Evolutionary conservation across 345 rosid species (phyloP), one percentile per base, ranked within the genome.

Genomic region (Punica granatum): DNA sequence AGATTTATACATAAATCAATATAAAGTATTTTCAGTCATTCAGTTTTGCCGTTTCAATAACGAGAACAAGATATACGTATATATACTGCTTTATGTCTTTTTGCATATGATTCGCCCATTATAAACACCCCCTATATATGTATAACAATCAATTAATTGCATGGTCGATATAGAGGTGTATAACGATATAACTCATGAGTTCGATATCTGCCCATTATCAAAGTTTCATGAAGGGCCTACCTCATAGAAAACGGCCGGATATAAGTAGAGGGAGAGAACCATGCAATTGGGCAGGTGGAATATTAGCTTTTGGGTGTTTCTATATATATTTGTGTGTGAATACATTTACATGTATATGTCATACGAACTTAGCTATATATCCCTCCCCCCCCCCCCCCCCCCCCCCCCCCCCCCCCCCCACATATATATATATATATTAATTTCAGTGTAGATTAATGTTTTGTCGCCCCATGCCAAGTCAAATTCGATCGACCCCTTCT

Each of bases 151-250:
- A n/a, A n/a, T 21, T 30, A 23, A 37, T 39, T 11, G 43, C 31
- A 21, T n/a, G 54, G 64, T 68, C 64, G 70, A 58, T 46, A 41
- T 8, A 46, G n/a, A 25, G 12, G 19, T n/a, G 6, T 18, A 49
- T 23, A 21, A 12, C 10, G 18, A n/a, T 49, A 7, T 2, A 49
- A 19, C 18, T 7, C 26, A 23, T 3, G 25, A 0, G 14, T 19
- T 48, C 18, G 53, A 3, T 48, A 16, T 15, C 53, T 67, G 85
- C 73, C 63, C 66, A 39, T 73, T 64, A 76, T 78, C 75, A 64
- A 26, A 19, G 60, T 70, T 67, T 44, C 75, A 70, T 7, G 58
- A n/a, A 63, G 72, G 77, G 25, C 79, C 74, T 68, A 81, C 66
- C 56, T n/a, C 6, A 21, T 49, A 15, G 6, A 23, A 49, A 49